phyloP scores from a whole-genome alignment of 2,329 filamentous ascomycete genomes.

The Fusarium mangiferae region DNA sequence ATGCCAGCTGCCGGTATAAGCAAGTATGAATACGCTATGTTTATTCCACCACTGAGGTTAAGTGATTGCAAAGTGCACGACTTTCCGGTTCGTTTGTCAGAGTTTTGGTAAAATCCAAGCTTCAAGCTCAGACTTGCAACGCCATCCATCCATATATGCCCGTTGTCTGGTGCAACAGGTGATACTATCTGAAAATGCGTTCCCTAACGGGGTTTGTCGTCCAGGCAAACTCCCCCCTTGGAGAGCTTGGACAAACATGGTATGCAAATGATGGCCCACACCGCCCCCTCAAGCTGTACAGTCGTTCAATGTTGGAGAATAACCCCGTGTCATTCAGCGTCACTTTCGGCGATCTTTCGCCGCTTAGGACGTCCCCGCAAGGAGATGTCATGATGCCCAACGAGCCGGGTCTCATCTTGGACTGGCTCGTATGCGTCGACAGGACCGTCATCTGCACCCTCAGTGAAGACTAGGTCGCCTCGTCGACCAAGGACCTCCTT shows the following conservation, averaged over 20 bases:
- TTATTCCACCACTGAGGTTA: constrained; percentile 30
- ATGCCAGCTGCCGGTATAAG: background rate
- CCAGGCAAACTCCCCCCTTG: constrained; percentile 12
- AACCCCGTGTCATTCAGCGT: constrained; percentile 17
- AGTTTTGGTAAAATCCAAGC: constrained; percentile 1
- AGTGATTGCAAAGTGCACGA: background rate
- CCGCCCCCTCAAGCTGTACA: background rate
- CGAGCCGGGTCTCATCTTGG: constrained; percentile 30
- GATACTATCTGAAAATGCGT: constrained; percentile 10
- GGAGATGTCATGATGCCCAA: constrained; percentile 40
- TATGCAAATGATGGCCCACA: background rate
- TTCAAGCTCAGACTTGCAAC: constrained; percentile 3
- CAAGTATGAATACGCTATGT: background rate
- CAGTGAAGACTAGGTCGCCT: constrained; percentile 78
- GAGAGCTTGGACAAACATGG: constrained; percentile 7
- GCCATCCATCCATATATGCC: constrained; percentile 5
- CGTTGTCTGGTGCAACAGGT: background rate
- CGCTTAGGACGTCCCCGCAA: constrained; percentile 47
- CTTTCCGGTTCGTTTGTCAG: background rate
- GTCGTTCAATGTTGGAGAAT: constrained; percentile 1
- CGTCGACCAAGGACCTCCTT: constrained; percentile 68
- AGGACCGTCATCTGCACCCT: constrained; percentile 54
- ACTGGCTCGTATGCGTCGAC: constrained; percentile 28
- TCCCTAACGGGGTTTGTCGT: constrained; percentile 5
- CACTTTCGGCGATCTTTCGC: constrained; percentile 43